These are phyloP conservation scores for Sphaceloma murrayae DNA, from an alignment of 2,329 filamentous ascomycete genomes.

Conservation along the genomic window DNA sequence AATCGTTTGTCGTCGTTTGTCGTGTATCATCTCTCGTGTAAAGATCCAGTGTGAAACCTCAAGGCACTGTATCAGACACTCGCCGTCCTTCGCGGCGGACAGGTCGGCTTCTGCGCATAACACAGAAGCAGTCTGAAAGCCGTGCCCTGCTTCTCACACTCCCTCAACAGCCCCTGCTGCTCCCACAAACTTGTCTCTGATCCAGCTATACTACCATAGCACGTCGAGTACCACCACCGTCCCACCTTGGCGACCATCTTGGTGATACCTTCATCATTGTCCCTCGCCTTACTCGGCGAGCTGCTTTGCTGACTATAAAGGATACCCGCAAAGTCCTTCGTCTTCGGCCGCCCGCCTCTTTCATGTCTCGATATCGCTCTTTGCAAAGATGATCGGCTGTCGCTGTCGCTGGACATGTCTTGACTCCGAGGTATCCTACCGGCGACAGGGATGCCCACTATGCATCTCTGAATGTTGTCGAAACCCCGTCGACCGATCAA, in stretches of 20 bases:
- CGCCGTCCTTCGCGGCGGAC: slow-evolving; percentile 39
- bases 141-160: slow-evolving; percentile 79
- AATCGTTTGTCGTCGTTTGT: background rate
- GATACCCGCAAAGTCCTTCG: slow-evolving; percentile 13
- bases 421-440: slow-evolving; percentile 36
- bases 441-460: slow-evolving; percentile 66
- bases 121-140: slow-evolving; percentile 87
- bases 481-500: slow-evolving; percentile 62
- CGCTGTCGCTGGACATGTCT: slow-evolving; percentile 26
- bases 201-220: slow-evolving; percentile 63
- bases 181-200: slow-evolving; percentile 58
- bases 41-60: background rate
- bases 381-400: slow-evolving; percentile 17
- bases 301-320: slow-evolving; percentile 15
- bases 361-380: slow-evolving; percentile 14
- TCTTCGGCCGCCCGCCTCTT: slow-evolving; percentile 5
- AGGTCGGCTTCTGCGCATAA: slow-evolving; percentile 68
- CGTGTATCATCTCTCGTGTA: background rate
- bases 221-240: slow-evolving; percentile 91
- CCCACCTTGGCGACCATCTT: slow-evolving; percentile 88
- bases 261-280: slow-evolving; percentile 71
- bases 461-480: slow-evolving; percentile 61
- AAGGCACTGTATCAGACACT: slow-evolving; percentile 35
- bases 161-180: slow-evolving; percentile 62
- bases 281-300: slow-evolving; percentile 19